These are phyloP conservation scores for Dictyostelium citrinum DNA, from an alignment of 78 protist genomes.

Conservation along the genomic window DNA sequence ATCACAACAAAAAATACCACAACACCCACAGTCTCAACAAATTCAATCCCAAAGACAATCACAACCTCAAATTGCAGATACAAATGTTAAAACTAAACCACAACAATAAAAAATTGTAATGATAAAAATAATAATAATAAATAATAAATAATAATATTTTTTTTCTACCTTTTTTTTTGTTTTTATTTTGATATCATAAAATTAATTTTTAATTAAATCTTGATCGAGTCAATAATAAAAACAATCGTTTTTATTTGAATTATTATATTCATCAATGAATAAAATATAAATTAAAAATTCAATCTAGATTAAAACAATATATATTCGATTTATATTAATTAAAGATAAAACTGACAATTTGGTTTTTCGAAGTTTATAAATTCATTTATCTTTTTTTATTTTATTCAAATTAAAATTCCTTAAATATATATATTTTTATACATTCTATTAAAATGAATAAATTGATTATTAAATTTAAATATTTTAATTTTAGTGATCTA, in stretches of 20 bases:
- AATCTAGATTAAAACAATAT: background rate
- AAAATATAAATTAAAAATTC: too few species aligned
- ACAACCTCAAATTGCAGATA: background rate
- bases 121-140: background rate
- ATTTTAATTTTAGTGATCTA: background rate
- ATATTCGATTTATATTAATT: background rate
- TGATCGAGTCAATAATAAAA: background rate
- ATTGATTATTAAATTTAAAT: background rate
- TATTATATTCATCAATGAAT: background rate
- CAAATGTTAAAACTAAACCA: background rate
- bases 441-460: background rate
- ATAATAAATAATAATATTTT: background rate
- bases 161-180: too few species aligned
- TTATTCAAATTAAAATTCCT: background rate
- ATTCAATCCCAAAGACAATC: background rate
- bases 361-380: background rate
- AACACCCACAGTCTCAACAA: background rate
- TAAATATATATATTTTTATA: too few species aligned
- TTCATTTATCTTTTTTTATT: too few species aligned
- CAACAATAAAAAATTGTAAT: background rate
- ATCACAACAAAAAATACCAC: background rate
- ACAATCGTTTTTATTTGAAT: too few species aligned
- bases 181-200: too few species aligned
- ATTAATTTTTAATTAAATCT: too few species aligned
- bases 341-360: background rate